Percentiles rank a stretch among this genome's conserved stretches.
Evolutionary conservation across 352 stramenopile genomes (phyloP).

Genomic region (Phytopythium montanum): DNA sequence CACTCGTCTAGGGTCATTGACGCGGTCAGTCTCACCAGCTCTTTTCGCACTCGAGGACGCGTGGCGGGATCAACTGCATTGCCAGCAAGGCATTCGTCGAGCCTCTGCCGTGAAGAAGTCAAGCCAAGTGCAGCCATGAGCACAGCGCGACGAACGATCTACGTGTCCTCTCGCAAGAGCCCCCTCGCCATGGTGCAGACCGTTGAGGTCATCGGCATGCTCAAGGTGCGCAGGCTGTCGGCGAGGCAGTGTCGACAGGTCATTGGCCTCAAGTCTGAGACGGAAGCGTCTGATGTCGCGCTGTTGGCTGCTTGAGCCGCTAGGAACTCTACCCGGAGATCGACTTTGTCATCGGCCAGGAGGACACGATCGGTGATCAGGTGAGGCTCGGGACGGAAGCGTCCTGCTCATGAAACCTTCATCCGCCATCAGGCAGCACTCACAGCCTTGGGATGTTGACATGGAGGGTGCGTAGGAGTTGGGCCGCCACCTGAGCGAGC

Average conservation of each 20-base stretch:
- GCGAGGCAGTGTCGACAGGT: too few species aligned
- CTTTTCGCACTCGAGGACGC: too few species aligned
- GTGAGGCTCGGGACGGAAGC: slow-evolving; percentile 6
- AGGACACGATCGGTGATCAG: slow-evolving; percentile 83
- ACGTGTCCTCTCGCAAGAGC: slow-evolving; percentile 85
- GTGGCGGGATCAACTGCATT: too few species aligned
- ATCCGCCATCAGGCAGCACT: too few species aligned
- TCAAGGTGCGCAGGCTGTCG: slow-evolving; percentile 29
- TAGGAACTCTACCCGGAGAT: slow-evolving; percentile 56
- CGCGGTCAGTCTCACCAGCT: too few species aligned
- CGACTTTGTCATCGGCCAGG: slow-evolving; percentile 70
- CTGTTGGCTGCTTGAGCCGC: slow-evolving; percentile 3
- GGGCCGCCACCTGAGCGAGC: slow-evolving; percentile 69
- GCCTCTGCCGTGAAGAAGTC: too few species aligned
- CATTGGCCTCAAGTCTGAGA: too few species aligned
- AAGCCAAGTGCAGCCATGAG: slow-evolving; percentile 5
- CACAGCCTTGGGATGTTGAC: background rate
- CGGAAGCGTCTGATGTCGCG: background rate
- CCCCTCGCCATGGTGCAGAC: slow-evolving; percentile 88
- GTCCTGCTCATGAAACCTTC: background rate
- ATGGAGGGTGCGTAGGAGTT: slow-evolving; percentile 26
- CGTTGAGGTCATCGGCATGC: slow-evolving; percentile 78
- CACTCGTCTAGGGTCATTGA: too few species aligned
- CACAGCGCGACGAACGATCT: slow-evolving; percentile 49
- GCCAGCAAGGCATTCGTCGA: too few species aligned